Evolutionary conservation across 2,329 filamentous ascomycete species (phyloP), one percentile per base, ranked within the genome.

Genomic region (Xylaria sp.): DNA sequence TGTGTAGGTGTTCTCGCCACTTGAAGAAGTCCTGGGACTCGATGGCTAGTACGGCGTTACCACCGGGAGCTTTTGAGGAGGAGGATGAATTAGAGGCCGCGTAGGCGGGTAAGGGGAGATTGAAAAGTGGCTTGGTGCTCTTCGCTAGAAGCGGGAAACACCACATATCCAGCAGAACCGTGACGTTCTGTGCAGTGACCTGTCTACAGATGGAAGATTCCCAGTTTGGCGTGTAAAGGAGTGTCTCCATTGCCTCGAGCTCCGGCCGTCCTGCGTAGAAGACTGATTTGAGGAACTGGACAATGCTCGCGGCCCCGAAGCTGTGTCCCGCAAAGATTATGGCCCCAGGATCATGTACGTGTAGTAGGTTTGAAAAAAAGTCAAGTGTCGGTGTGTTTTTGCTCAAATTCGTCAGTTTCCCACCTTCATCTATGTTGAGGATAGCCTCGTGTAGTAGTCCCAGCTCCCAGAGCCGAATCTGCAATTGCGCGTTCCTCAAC

Each of bases 81-180:
- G 69, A 61, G 1, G 67, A 39, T 17, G 83, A 80, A 1, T 82
- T 74, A 1, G 80, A 79, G 56, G 84, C 79, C 25, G 83, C 82
- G 74, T 93, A 93, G 20, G 84, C 86, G 0, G 93, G 93, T 29
- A 96, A 81, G 0, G 92, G 91, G n/a, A 90, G 84, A n/a, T 89
- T 82, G 79, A 87, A 89, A 0, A 96, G 85, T 70, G 89, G 86
- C 10, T 83, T 79, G 1, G 90, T 90, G 44, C 84, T 80, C 5
- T 87, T 85, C 1, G 87, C 87, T 45, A 90, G 82, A 31, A 95
- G 81, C 0, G 93, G 91, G 70, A 94, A 85, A 67, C 89, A 90
- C 92, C 92, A 96, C 80, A 93, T 89, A 73, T 97, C 93, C 10
- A 96, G 85, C 0, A 96, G 82, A 65, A 93, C 84, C 0, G 89